Evolutionary conservation across 257 asterid species (phyloP).

Genomic region (Voacanga thouarsii): DNA sequence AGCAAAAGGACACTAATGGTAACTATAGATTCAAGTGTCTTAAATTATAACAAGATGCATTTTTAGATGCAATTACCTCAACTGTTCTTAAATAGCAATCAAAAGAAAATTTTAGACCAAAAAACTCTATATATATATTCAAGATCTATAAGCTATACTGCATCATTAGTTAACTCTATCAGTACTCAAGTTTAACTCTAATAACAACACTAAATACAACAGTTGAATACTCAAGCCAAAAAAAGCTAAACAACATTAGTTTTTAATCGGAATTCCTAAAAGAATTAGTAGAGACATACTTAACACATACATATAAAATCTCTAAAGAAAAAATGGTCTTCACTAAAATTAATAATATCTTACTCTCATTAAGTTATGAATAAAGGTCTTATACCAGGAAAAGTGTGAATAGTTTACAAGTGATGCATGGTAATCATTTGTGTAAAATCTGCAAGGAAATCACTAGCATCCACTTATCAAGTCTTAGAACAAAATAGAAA

Average conservation of each 20-base stretch:
- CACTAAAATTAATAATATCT: background rate
- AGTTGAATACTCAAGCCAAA: background rate
- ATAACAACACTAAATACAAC: background rate
- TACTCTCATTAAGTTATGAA: background rate
- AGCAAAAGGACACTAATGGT: background rate
- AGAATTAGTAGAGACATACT: background rate
- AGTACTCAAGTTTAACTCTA: background rate
- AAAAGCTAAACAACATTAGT: background rate
- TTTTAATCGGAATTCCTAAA: background rate
- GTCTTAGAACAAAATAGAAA: constrained; percentile 64
- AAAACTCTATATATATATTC: background rate
- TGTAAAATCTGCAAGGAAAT: background rate
- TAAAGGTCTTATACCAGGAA: background rate
- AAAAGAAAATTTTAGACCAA: background rate
- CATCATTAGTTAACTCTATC: background rate
- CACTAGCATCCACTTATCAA: constrained; percentile 53
- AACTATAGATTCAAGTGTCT: no score
- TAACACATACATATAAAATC: background rate
- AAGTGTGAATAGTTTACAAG: background rate
- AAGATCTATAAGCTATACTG: background rate
- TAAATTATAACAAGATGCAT: background rate
- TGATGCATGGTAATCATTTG: background rate
- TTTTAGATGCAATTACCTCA: background rate
- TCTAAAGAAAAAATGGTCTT: background rate
- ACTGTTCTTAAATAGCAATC: background rate